A percentile compares a stretch with the other conserved stretches of the same genome.
Conservation (phyloP, 768 basidiomycete species). For the Atractiella rhizophila region DNA sequence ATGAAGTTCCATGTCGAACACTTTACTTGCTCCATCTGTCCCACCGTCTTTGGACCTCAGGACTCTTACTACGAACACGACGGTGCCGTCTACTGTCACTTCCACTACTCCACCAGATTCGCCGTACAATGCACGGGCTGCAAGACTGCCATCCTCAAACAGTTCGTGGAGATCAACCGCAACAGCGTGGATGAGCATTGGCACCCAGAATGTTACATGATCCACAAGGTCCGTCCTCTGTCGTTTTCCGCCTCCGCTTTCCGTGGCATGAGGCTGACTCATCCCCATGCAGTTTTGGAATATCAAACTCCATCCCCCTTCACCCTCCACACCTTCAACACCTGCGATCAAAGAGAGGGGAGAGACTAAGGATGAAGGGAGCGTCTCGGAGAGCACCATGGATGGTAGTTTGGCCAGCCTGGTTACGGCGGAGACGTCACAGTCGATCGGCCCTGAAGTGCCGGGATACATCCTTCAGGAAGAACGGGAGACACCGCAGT, state of each 20-base stretch:
- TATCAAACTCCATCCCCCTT: slow-evolving; percentile 37
- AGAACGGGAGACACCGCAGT: slow-evolving; percentile 42
- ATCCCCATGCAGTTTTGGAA: slow-evolving; percentile 55
- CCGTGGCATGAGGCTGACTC: neutral
- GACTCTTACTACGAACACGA: slow-evolving; percentile 99
- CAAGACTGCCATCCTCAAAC: slow-evolving; percentile 87
- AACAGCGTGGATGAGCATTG: slow-evolving; percentile 97
- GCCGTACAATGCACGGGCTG: slow-evolving; percentile 97
- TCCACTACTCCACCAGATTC: slow-evolving; percentile 94
- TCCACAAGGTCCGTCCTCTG: slow-evolving; percentile 86
- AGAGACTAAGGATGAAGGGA: neutral
- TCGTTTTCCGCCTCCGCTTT: neutral
- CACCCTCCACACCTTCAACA: neutral
- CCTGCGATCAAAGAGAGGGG: neutral
- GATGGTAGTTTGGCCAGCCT: neutral
- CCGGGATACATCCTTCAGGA: slow-evolving; percentile 25
- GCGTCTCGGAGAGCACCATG: neutral
- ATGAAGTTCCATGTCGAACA: slow-evolving; percentile 99
- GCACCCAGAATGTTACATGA: slow-evolving; percentile 99
- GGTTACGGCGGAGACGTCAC: neutral
- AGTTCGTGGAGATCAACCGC: slow-evolving; percentile 97
- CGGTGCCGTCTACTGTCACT: slow-evolving; percentile 94
- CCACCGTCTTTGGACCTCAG: slow-evolving; percentile 85
- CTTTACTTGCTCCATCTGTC: slow-evolving; percentile 90
- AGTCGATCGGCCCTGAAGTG: neutral